Evolutionary conservation across 2,329 filamentous ascomycete species (phyloP).

Genomic region (Penicillium sp.): DNA sequence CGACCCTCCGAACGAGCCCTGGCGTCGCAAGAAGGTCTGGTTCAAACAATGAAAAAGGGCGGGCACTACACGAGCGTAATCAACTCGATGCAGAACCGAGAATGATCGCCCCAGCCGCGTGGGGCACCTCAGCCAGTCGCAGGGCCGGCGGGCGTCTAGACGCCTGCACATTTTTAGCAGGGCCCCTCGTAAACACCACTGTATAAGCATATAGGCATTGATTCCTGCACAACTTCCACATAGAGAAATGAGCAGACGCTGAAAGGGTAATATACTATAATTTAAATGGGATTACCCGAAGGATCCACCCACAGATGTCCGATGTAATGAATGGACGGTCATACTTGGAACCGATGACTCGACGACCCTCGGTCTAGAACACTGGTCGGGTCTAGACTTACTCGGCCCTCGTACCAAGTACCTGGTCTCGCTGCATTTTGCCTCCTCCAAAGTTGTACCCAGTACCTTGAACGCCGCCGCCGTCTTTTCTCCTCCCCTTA

Average conservation of each 20-base stretch:
- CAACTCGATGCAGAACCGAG: slow-evolving; percentile 21
- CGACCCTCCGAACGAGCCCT: too few relatives aligned
- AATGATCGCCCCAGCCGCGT: slow-evolving; percentile 22
- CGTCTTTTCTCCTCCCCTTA: slow-evolving; percentile 18
- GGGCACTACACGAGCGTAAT: slow-evolving; percentile 6
- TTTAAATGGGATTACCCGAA: not conserved
- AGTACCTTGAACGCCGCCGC: not conserved
- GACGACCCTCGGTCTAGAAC: slow-evolving; percentile 27
- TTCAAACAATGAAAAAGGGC: slow-evolving; percentile 7
- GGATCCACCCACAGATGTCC: not conserved
- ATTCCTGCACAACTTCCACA: too few relatives aligned
- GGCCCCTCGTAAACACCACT: not conserved
- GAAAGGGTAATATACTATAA: not conserved
- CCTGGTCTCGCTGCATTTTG: not conserved
- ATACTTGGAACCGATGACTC: slow-evolving; percentile 22
- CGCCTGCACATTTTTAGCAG: slow-evolving; percentile 12
- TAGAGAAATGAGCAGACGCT: too few relatives aligned
- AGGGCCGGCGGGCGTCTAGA: slow-evolving; percentile 10
- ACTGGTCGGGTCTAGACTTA: not conserved
- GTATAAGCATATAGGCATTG: not conserved
- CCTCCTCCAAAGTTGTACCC: not conserved
- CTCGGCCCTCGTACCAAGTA: slow-evolving; percentile 12
- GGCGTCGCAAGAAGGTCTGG: not conserved
- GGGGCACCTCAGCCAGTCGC: slow-evolving; percentile 5
- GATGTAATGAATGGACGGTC: not conserved